Evolutionary conservation across 1,139 yeast genomes (phyloP).

Genomic region (Magnusiomyces fungicola): DNA sequence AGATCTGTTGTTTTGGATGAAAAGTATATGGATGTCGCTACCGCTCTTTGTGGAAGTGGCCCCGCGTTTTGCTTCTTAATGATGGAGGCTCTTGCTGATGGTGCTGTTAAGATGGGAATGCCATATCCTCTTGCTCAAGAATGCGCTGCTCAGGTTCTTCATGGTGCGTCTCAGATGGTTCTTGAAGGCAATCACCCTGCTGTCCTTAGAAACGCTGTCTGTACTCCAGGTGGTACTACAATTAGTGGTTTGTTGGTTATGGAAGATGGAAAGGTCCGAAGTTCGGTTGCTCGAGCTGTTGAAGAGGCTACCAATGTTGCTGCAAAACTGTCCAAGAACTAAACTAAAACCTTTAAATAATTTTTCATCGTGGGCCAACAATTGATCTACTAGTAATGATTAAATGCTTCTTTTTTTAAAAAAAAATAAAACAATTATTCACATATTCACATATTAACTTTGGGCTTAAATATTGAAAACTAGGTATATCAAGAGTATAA

Average conservation of each 20-base stretch:
- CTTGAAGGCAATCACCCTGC: slow-evolving; percentile 80
- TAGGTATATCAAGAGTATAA: too few species aligned
- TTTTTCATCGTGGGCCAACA: too few species aligned
- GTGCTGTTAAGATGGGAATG: slow-evolving; percentile 92
- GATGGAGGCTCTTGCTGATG: slow-evolving; percentile 89
- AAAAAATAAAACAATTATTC: too few species aligned
- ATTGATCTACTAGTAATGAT: too few species aligned
- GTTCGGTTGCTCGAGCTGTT: slow-evolving; percentile 80
- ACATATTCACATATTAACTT: too few species aligned
- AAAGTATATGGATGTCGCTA: slow-evolving; percentile 93
- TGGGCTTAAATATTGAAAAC: too few species aligned
- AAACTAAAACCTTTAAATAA: too few species aligned
- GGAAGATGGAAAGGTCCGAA: slow-evolving; percentile 87
- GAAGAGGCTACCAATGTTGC: slow-evolving; percentile 88
- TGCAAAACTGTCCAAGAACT: slow-evolving; percentile 54
- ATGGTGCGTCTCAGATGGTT: slow-evolving; percentile 94
- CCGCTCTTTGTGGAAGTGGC: slow-evolving; percentile 92
- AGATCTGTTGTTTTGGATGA: slow-evolving; percentile 40
- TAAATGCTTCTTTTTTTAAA: too few species aligned
- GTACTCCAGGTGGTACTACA: slow-evolving; percentile 98
- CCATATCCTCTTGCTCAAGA: slow-evolving; percentile 77
- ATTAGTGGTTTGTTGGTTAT: slow-evolving; percentile 89
- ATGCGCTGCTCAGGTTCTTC: slow-evolving; percentile 93
- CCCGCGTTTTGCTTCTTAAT: slow-evolving; percentile 89
- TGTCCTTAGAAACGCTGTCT: slow-evolving; percentile 74